Evolutionary conservation across 257 asterid species (phyloP).

Genomic region (Buddleja alternifolia): DNA sequence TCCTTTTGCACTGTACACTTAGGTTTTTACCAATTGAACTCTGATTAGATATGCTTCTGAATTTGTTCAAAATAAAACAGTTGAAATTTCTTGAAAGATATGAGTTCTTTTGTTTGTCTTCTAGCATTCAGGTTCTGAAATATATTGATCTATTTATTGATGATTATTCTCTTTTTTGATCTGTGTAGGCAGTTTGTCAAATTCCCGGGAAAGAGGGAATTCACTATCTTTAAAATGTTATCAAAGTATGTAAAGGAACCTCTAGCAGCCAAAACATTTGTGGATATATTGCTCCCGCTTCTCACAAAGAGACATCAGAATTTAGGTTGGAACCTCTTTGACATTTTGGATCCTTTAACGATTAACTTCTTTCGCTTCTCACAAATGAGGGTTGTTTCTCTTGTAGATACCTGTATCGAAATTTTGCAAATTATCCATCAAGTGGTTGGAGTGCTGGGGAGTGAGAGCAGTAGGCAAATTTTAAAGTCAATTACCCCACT

Average conservation of each 20-base stretch:
- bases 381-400: conserved; percentile 25
- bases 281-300: conserved; percentile 80
- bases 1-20: not conserved
- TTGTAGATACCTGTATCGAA: conserved; percentile 60
- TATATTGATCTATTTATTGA: conserved; percentile 16
- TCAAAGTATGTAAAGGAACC: conserved; percentile 67
- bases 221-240: conserved; percentile 66
- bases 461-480: conserved; percentile 56
- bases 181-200: conserved; percentile 54
- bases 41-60: not conserved
- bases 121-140: not conserved
- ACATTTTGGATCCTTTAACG: conserved; percentile 4
- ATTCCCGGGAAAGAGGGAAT: conserved; percentile 66
- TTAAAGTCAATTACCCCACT: conserved; percentile 68
- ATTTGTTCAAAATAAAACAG: not conserved
- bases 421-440: conserved; percentile 60
- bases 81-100: not conserved
- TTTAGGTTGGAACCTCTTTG: conserved; percentile 56
- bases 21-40: conserved; percentile 14
- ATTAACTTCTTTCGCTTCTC: conserved; percentile 2
- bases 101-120: conserved; percentile 7
- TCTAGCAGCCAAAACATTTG: conserved; percentile 62
- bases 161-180: conserved; percentile 21
- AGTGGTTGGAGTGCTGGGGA: conserved; percentile 52
- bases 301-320: conserved; percentile 60